These are phyloP conservation scores for Termitomyces bulborhizus DNA, from an alignment of 768 basidiomycete species.

Conservation along the genomic window DNA sequence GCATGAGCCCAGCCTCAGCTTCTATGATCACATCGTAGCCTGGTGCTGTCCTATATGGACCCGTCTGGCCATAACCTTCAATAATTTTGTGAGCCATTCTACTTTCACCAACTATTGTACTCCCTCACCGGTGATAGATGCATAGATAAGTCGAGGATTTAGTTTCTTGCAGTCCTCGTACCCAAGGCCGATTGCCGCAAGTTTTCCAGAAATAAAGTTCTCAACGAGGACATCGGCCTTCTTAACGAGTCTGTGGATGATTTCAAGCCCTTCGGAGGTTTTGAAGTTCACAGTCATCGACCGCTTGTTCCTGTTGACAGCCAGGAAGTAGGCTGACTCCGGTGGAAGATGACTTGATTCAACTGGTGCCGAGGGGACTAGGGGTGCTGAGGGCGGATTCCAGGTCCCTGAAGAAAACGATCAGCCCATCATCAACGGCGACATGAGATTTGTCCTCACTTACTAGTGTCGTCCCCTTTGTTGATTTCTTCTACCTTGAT, in stretches of 20 bases:
- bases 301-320: conserved; percentile 84
- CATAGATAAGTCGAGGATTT: conserved; percentile 80
- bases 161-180: conserved; percentile 75
- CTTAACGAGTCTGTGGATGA: conserved; percentile 64
- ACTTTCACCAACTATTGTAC: not conserved
- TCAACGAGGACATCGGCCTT: conserved; percentile 84
- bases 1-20: conserved; percentile 92
- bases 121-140: conserved; percentile 75
- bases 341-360: conserved; percentile 65
- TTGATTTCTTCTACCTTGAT: conserved; percentile 83
- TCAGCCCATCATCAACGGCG: conserved; percentile 5
- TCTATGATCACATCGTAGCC: conserved; percentile 88
- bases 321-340: conserved; percentile 91
- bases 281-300: conserved; percentile 91
- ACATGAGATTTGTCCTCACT: not conserved
- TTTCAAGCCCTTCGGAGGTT: conserved; percentile 63
- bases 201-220: conserved; percentile 83
- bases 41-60: conserved; percentile 76
- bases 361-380: conserved; percentile 38
- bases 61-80: conserved; percentile 64
- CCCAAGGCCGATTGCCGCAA: conserved; percentile 78
- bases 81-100: not conserved
- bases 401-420: conserved; percentile 46
- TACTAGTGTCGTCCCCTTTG: conserved; percentile 78
- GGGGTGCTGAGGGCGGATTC: conserved; percentile 56